Evolutionary conservation across 2,329 filamentous ascomycete genomes (phyloP).

Genomic region (Dothideomycetidae sp.): DNA sequence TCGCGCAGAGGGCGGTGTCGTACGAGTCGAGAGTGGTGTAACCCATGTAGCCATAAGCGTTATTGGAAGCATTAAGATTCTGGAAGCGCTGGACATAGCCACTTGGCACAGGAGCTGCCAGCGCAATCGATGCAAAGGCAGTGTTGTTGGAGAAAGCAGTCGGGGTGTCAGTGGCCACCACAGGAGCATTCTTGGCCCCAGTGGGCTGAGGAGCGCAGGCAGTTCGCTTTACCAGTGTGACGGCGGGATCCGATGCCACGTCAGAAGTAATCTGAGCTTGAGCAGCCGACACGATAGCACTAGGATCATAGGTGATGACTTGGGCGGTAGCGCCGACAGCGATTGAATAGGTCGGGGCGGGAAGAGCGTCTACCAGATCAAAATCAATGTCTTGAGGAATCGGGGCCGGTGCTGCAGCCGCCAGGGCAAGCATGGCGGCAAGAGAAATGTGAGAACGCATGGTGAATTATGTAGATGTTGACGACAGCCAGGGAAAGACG

Average conservation of each 20-base stretch:
- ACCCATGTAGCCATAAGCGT: constrained; percentile 10
- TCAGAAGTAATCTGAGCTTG: constrained; percentile 8
- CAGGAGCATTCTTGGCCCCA: constrained; percentile 8
- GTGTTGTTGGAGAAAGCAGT: constrained; percentile 12
- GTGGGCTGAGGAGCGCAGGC: constrained; percentile 12
- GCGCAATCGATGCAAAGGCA: constrained; percentile 13
- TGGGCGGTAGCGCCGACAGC: constrained; percentile 9
- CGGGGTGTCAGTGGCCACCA: constrained; percentile 12
- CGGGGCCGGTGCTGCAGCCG: constrained; percentile 7
- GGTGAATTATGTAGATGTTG: constrained; percentile 2
- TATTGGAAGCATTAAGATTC: constrained; percentile 13
- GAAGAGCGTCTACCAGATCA: constrained; percentile 11
- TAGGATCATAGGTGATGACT: constrained; percentile 10
- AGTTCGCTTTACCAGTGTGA: constrained; percentile 6
- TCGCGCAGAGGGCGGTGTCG: constrained; percentile 8
- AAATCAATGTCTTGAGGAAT: constrained; percentile 13
- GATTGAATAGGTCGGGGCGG: constrained; percentile 8
- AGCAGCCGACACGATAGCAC: constrained; percentile 9
- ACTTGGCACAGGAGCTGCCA: constrained; percentile 8
- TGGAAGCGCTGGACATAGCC: constrained; percentile 14
- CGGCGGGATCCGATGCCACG: constrained; percentile 2
- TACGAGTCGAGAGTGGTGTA: constrained; percentile 11
- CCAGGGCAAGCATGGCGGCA: constrained; percentile 2
- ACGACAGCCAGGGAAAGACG: no score
- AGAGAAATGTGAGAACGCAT: constrained; percentile 10